These are phyloP conservation scores for Rhinocladiella mackenziei DNA, from an alignment of 2,329 filamentous ascomycete species.

Conservation along the genomic window DNA sequence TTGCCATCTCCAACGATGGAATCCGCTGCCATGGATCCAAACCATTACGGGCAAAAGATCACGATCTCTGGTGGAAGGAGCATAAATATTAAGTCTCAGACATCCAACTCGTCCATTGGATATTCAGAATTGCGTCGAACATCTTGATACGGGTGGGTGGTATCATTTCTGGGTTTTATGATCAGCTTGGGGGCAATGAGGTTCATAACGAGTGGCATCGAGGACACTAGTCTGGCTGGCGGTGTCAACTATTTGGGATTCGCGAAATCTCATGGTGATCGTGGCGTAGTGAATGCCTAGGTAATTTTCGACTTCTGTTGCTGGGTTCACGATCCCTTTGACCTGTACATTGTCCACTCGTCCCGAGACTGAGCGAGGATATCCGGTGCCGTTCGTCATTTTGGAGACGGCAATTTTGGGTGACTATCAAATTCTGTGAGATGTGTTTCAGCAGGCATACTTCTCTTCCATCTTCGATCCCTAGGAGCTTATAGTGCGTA, in stretches of 20 bases:
- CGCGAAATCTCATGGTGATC: conserved; percentile 30
- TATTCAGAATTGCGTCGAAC: conserved; percentile 30
- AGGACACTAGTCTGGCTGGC: conserved; percentile 28
- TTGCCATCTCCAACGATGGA: conserved; percentile 23
- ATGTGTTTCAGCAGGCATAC: too few relatives aligned
- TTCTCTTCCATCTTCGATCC: too few relatives aligned
- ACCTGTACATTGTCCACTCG: conserved; percentile 7
- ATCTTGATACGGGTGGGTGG: conserved; percentile 11
- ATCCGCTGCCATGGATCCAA: conserved; percentile 25
- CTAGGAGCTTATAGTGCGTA: too few relatives aligned
- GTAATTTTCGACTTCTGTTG: conserved; percentile 32
- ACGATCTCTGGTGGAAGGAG: conserved; percentile 6
- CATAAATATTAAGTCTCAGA: conserved; percentile 33
- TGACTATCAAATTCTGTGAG: too few relatives aligned
- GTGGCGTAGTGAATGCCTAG: conserved; percentile 40
- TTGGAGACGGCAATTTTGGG: neutral
- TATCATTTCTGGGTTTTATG: conserved; percentile 19
- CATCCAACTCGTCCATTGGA: conserved; percentile 25
- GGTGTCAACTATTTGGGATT: conserved; percentile 35
- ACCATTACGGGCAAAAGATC: conserved; percentile 23
- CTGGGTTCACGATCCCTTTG: conserved; percentile 11
- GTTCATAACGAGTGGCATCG: conserved; percentile 36
- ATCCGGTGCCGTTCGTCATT: neutral
- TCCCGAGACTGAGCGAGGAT: neutral
- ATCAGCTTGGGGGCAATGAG: conserved; percentile 27